Conservation (phyloP, 768 basidiomycete genomes). For the Epithele typhae region DNA sequence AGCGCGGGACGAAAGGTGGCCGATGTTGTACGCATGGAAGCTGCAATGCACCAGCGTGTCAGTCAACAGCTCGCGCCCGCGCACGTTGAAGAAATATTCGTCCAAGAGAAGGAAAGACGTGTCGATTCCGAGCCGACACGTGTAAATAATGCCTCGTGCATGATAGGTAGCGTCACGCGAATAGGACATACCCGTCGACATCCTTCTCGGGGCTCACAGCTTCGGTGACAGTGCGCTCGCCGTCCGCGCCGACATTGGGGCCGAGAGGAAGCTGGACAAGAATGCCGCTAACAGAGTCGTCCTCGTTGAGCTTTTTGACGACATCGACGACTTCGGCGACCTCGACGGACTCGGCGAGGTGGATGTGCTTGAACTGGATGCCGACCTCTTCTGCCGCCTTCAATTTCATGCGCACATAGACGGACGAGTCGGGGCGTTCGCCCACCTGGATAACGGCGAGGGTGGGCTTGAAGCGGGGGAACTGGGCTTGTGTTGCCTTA, state of each 20-base stretch:
- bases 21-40: conserved; percentile 98
- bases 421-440: conserved; percentile 81
- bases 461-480: conserved; percentile 87
- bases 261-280: conserved; percentile 95
- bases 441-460: conserved; percentile 95
- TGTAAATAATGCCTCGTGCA: no score
- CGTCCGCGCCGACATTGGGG: conserved; percentile 73
- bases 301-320: conserved; percentile 80
- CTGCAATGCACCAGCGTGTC: conserved; percentile 41
- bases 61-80: background rate
- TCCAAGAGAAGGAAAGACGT: background rate
- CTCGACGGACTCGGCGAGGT: conserved; percentile 59
- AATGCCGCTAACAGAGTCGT: conserved; percentile 80
- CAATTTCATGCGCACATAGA: conserved; percentile 96
- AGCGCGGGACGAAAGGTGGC: conserved; percentile 87
- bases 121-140: background rate
- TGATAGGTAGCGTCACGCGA: background rate
- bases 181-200: conserved; percentile 76
- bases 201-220: conserved; percentile 93
- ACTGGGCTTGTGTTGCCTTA: conserved; percentile 52
- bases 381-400: conserved; percentile 95
- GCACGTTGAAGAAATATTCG: no score
- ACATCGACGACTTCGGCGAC: conserved; percentile 72
- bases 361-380: conserved; percentile 80
- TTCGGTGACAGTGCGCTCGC: conserved; percentile 90